Evolutionary conservation across 1,139 yeast genomes (phyloP), one percentile per base, ranked within the genome.

Genomic region (Taphrina deformans): DNA sequence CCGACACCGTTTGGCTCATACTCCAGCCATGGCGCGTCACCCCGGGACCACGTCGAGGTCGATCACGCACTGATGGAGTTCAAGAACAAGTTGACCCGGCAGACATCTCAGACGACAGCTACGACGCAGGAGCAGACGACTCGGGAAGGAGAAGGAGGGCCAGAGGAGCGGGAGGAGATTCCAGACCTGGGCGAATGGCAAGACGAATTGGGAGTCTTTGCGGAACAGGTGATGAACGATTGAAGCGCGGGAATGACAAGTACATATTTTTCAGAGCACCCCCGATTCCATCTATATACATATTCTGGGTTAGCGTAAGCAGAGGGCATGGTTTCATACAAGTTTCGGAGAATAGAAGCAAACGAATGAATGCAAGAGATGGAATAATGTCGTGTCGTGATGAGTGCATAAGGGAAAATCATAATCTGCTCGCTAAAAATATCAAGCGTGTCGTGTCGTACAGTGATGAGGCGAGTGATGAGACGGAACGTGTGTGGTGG

Each of bases 181-280:
- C 16, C n/a, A 2, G 21, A 23, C n/a, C 24, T 44, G 27, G 48
- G 27, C 3, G 48, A 21, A 23, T 44, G 48, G 48, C 48, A 44
- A n/a, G 48, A 44, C 48, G 48, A 44, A 12, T n/a, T 44, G 48
- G 48, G 48, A 10, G 48, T 44, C 26, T 44, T 44, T 44, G 48
- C 48, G 14, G 48, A 44, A 21, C 48, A 44, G n/a, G 48, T 44
- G 27, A 44, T 44, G 48, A 18, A 44, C n/a, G 48, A 44, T n/a
- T 44, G 48, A 44, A 1, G 7, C n/a, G 3, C 18, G 18, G 16
- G 41, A 12, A 38, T 38, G 41, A n/a, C 14, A 18, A 7, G 41
- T 38, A n/a, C 18, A 38, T n/a, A 38, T n/a, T 14, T 38, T n/a
- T n/a, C n/a, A n/a, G n/a, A n/a, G n/a, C n/a, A n/a, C n/a, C n/a